phyloP scores from a whole-genome alignment of 139 green algal species.

The Chlamydomonas schloesseri region DNA sequence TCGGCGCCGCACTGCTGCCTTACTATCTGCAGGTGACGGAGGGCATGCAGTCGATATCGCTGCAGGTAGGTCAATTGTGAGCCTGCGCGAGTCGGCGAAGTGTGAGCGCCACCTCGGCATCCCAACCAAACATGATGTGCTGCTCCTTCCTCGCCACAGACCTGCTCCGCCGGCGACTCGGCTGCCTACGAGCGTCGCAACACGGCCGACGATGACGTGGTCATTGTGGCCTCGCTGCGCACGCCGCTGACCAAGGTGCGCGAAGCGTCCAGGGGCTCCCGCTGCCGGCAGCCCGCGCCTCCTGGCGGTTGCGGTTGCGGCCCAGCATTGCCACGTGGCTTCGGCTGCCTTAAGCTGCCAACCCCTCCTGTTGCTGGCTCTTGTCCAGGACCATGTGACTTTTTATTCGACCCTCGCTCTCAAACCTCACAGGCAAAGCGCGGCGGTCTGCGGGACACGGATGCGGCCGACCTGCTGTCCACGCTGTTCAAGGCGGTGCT shows the following conservation, averaged over 20 bases:
- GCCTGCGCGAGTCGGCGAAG: too few relatives aligned
- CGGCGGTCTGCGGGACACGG: slow-evolving; percentile 93
- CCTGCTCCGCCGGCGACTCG: slow-evolving; percentile 87
- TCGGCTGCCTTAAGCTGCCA: too few relatives aligned
- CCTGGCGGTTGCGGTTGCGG: too few relatives aligned
- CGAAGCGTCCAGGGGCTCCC: too few relatives aligned
- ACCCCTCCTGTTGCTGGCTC: too few relatives aligned
- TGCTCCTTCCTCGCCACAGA: slow-evolving; percentile 51
- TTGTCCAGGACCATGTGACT: too few relatives aligned
- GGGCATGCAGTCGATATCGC: slow-evolving; percentile 12
- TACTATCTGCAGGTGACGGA: slow-evolving; percentile 14
- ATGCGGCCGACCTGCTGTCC: slow-evolving; percentile 91
- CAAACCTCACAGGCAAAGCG: slow-evolving; percentile 84
- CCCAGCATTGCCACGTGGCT: too few relatives aligned
- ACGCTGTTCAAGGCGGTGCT: slow-evolving; percentile 88
- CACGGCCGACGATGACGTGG: slow-evolving; percentile 84
- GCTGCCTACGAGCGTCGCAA: slow-evolving; percentile 80
- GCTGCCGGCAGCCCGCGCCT: too few relatives aligned
- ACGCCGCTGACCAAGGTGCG: slow-evolving; percentile 90
- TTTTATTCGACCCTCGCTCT: too few relatives aligned
- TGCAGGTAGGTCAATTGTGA: too few relatives aligned
- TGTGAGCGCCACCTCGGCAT: too few relatives aligned
- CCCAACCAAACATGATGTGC: not conserved
- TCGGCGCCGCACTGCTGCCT: too few relatives aligned
- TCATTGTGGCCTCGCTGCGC: slow-evolving; percentile 91